phyloP scores from a whole-genome alignment of 768 basidiomycete genomes.

The Multifurca ochricompacta region DNA sequence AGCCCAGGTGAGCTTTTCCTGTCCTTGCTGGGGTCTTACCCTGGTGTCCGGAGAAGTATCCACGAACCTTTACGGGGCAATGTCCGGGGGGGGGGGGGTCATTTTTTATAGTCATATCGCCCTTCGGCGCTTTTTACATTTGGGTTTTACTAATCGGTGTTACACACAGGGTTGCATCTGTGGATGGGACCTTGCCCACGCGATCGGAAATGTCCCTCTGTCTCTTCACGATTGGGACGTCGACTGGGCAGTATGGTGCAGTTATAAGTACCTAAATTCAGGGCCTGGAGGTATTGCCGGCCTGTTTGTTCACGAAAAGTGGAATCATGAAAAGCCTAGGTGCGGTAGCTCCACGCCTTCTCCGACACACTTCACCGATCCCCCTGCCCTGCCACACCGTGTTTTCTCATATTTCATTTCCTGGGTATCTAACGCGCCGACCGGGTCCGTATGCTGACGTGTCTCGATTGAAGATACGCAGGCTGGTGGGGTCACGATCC shows the following conservation, averaged over 20 bases:
- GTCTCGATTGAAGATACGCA: slow-evolving; percentile 49
- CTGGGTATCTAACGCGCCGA: background rate
- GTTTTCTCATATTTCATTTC: background rate
- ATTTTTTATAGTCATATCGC: slow-evolving; percentile 17
- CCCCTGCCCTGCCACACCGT: background rate
- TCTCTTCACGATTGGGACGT: slow-evolving; percentile 87
- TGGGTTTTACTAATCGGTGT: slow-evolving; percentile 16
- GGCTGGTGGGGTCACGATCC: slow-evolving; percentile 99
- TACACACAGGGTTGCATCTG: slow-evolving; percentile 76
- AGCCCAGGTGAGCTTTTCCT: slow-evolving; percentile 48
- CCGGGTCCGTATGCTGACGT: slow-evolving; percentile 9
- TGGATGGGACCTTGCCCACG: slow-evolving; percentile 97
- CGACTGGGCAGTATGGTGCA: slow-evolving; percentile 98
- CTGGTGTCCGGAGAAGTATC: background rate
- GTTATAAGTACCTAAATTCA: slow-evolving; percentile 96
- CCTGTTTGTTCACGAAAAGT: slow-evolving; percentile 79
- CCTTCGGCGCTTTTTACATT: slow-evolving; percentile 9
- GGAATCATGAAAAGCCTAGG: slow-evolving; percentile 61
- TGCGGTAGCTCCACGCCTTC: slow-evolving; percentile 30
- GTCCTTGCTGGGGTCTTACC: background rate
- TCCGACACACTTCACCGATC: background rate
- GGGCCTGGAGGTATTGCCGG: slow-evolving; percentile 98
- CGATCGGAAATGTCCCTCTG: slow-evolving; percentile 86
- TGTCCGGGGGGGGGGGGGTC: background rate
- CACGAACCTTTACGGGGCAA: background rate